Base-by-base conservation (phyloP, 208 protist genomes). In the Leishmania gerbilli region DNA sequence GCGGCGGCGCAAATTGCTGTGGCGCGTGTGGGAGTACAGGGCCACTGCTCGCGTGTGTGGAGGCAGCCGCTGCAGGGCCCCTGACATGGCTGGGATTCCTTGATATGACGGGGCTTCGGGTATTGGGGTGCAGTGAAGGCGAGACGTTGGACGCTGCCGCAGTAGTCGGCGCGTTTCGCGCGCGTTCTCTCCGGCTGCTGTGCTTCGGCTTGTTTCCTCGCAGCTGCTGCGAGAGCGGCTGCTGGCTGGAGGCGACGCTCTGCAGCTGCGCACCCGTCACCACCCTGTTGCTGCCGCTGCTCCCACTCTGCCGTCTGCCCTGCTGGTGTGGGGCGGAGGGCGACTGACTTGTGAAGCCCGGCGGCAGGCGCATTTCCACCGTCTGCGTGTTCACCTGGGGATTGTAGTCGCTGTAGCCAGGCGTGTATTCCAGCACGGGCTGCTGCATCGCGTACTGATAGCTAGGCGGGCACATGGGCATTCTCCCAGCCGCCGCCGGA, bases 361-460 rank as follows among this genome's bases (percentile, higher is more conserved):
- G 40, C 67, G 82, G 78, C 42, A 86, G n/a, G 27, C 68, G 55
- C 77, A 86, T 82, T 49, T 86, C 78, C 45, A 86, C 77, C 49
- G 82, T 86, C 60, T 86, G 82, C 45, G 82, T 86, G 82, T 76
- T 86, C n/a, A 86, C 78, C 62, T 86, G 82, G 13, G 78, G 78
- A 60, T 86, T 86, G 34, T 82, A 80, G 56, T 79, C 77, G 78
- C 72, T 79, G 65, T 86, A 86, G 51, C 65, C 78, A 7, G 40
- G 62, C 7, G 82, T 68, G 74, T 31, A 76, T 27, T 80, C 78
- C 45, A 86, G 51, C 42, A 86, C 82, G 17, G 82, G 64, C 17
- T 71, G 55, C 56, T 60, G 76, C 75, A 71, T 68, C 51, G 65
- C 77, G 40, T 34, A 47, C 69, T 65, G 80, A 34, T 79, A 79